phyloP scores from a whole-genome alignment of 148 eudicot species.

The Rhododendron griersonianum region DNA sequence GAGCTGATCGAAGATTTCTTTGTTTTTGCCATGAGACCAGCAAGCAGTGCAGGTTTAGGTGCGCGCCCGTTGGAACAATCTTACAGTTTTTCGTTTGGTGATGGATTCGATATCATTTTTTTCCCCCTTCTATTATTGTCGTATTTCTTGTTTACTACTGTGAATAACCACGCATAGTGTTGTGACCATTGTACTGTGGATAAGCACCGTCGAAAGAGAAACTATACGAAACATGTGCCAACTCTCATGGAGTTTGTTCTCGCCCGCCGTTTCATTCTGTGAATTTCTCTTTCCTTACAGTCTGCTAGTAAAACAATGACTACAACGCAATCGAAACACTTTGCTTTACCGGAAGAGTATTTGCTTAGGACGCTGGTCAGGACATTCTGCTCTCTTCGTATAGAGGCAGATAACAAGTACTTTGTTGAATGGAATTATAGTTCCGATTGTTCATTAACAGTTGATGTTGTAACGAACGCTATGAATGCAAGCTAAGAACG shows the following conservation, averaged over 20 bases:
- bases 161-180: neutral
- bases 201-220: neutral
- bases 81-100: neutral
- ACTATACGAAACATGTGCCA: neutral
- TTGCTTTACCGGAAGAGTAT: neutral
- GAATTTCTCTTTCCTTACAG: neutral
- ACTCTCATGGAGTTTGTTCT: neutral
- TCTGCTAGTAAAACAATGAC: neutral
- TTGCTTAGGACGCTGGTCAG: neutral
- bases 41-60: neutral
- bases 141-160: neutral
- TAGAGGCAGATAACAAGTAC: neutral
- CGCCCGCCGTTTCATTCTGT: neutral
- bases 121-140: neutral
- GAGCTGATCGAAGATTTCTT: neutral
- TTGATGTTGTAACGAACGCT: neutral
- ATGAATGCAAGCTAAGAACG: no score
- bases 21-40: neutral
- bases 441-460: neutral
- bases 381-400: neutral
- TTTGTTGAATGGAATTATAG: neutral
- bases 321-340: neutral
- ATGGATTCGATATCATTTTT: neutral
- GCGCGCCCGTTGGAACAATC: neutral
- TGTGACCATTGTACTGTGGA: slow-evolving; percentile 2